phyloP scores from a whole-genome alignment of 2,329 filamentous ascomycete species.

The Colletotrichum sansevieriae region DNA sequence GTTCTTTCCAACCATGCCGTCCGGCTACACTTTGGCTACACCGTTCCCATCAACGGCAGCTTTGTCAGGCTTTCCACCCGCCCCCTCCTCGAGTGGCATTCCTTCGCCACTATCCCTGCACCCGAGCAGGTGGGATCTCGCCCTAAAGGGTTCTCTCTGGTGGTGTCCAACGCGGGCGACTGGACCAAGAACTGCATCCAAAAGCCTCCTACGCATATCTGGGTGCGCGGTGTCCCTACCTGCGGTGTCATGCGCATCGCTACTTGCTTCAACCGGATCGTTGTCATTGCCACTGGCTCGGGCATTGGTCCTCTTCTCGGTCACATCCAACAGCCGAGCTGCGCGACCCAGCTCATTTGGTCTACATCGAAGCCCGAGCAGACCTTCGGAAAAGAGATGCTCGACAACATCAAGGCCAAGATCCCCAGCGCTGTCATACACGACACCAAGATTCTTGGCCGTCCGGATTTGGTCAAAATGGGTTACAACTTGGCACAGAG shows the following conservation, averaged over 20 bases:
- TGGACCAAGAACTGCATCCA: constrained; percentile 77
- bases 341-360: constrained; percentile 75
- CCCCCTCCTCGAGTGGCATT: constrained; percentile 79
- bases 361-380: constrained; percentile 70
- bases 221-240: constrained; percentile 76
- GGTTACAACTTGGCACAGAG: constrained; percentile 67
- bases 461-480: constrained; percentile 67
- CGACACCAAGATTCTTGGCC: constrained; percentile 71
- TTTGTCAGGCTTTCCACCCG: constrained; percentile 69
- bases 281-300: constrained; percentile 79
- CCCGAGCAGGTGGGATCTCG: constrained; percentile 46
- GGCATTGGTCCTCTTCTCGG: constrained; percentile 79
- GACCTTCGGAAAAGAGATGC: constrained; percentile 72
- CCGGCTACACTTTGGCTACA: constrained; percentile 76
- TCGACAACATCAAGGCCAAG: constrained; percentile 67
- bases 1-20: constrained; percentile 79
- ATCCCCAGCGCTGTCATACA: constrained; percentile 76
- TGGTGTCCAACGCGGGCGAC: constrained; percentile 82
- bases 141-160: constrained; percentile 70
- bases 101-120: constrained; percentile 80
- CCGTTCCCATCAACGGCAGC: constrained; percentile 61
- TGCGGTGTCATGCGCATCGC: constrained; percentile 77
- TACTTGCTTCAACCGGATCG: constrained; percentile 72
- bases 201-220: constrained; percentile 71
- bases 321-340: constrained; percentile 63